Percentiles rank a stretch among this genome's conserved stretches.
These are phyloP conservation scores for Biscutella laevigata DNA, from an alignment of 441 rosid species.

Conservation along the genomic window DNA sequence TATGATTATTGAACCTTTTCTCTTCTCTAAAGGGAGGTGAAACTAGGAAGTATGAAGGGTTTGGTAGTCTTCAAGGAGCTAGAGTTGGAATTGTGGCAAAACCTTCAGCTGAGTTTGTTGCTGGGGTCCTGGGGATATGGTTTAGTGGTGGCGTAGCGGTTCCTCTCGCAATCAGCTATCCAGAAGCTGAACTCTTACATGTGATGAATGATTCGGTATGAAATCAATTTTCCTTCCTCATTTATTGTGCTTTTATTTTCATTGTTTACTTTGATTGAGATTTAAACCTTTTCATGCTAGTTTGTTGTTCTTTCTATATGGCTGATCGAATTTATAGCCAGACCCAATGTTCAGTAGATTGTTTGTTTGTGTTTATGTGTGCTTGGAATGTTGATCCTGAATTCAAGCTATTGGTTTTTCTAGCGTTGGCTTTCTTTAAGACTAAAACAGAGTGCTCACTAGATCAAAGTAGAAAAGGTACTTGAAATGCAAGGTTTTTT, in stretches of 20 bases:
- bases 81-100: conserved; percentile 89
- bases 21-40: conserved; percentile 14
- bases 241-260: neutral
- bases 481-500: neutral
- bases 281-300: too few species aligned
- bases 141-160: conserved; percentile 91
- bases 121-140: conserved; percentile 88
- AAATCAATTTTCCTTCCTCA: neutral
- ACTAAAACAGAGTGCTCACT: neutral
- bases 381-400: neutral
- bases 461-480: neutral
- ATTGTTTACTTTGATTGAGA: too few species aligned
- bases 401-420: neutral
- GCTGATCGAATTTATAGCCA: neutral
- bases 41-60: conserved; percentile 11
- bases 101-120: conserved; percentile 92
- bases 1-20: neutral
- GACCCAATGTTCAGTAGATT: neutral
- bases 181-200: conserved; percentile 87
- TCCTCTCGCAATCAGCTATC: conserved; percentile 94
- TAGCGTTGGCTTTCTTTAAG: too few species aligned
- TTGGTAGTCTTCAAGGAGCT: conserved; percentile 68
- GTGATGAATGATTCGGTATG: conserved; percentile 88
- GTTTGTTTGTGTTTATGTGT: neutral
- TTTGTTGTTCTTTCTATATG: too few species aligned